Evolutionary conservation across 139 green algal species (phyloP).

Genomic region (Desmodesmus armatus): DNA sequence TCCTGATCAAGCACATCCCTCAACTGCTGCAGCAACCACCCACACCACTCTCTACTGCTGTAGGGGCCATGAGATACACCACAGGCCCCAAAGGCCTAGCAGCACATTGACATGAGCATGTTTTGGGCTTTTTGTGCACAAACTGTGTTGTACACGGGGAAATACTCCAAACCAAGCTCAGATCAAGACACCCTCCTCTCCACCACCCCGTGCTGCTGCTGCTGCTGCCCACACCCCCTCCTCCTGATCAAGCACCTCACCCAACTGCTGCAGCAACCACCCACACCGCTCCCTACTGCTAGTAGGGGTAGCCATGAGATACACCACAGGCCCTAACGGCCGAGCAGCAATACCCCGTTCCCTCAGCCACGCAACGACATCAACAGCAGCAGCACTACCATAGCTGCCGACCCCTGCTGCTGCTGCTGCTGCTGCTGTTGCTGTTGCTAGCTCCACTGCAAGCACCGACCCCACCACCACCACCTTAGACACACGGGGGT

Average conservation of each 20-base stretch:
- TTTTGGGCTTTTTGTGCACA: too few relatives aligned
- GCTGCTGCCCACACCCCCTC: background rate
- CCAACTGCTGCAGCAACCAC: slow-evolving; percentile 63
- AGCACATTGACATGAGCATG: too few relatives aligned
- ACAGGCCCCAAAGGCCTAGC: too few relatives aligned
- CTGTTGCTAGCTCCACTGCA: slow-evolving; percentile 77
- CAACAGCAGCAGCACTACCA: slow-evolving; percentile 54
- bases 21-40: too few relatives aligned
- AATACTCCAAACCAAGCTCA: background rate
- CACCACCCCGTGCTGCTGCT: too few relatives aligned
- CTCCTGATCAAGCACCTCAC: slow-evolving; percentile 42
- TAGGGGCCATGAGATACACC: too few relatives aligned
- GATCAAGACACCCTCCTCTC: background rate
- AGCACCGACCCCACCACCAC: slow-evolving; percentile 87
- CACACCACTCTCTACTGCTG: too few relatives aligned
- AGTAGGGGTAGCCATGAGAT: slow-evolving; percentile 92
- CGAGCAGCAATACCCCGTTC: slow-evolving; percentile 79
- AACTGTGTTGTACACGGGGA: too few relatives aligned
- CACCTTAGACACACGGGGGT: slow-evolving; percentile 68
- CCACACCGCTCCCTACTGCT: slow-evolving; percentile 59
- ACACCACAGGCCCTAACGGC: slow-evolving; percentile 93
- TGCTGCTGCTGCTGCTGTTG: background rate
- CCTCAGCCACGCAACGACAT: slow-evolving; percentile 62
- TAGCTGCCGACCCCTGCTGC: slow-evolving; percentile 51
- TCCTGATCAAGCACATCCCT: too few relatives aligned